These are phyloP conservation scores for Calonectria naviculata DNA, from an alignment of 2,329 filamentous ascomycete genomes.

Conservation along the genomic window DNA sequence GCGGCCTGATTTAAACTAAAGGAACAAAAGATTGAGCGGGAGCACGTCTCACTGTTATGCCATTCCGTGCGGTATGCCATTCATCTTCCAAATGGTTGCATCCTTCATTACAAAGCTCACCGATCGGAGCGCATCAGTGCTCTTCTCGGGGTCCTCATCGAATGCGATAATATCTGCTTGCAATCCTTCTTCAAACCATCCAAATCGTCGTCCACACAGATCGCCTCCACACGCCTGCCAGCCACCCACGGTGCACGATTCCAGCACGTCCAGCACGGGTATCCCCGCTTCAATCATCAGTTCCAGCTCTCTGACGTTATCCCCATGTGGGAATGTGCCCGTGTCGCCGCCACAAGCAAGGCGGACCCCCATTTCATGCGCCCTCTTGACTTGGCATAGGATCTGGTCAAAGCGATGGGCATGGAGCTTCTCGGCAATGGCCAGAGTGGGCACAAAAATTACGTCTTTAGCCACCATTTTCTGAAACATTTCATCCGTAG, in stretches of 20 bases:
- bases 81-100: slow-evolving; percentile 58
- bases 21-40: too few relatives aligned
- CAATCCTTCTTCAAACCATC: slow-evolving; percentile 60
- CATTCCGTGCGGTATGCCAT: neutral
- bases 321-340: slow-evolving; percentile 63
- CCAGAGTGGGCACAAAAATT: slow-evolving; percentile 65
- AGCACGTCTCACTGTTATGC: neutral
- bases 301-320: slow-evolving; percentile 64
- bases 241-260: slow-evolving; percentile 61
- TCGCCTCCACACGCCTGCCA: slow-evolving; percentile 67
- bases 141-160: neutral
- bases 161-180: slow-evolving; percentile 44
- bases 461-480: slow-evolving; percentile 56
- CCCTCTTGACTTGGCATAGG: slow-evolving; percentile 54
- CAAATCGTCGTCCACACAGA: slow-evolving; percentile 62
- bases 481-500: slow-evolving; percentile 52
- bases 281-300: slow-evolving; percentile 64
- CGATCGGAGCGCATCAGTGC: slow-evolving; percentile 52
- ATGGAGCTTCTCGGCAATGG: slow-evolving; percentile 42
- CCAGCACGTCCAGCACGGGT: slow-evolving; percentile 59
- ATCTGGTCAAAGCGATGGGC: slow-evolving; percentile 49
- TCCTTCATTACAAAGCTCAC: slow-evolving; percentile 70
- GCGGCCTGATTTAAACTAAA: too few relatives aligned
- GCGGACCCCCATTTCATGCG: slow-evolving; percentile 58
- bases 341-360: slow-evolving; percentile 66